A percentile compares a stretch with the other conserved stretches of the same genome.
Conservation (phyloP, 768 basidiomycete species). For the Boletus eberwhitei region DNA sequence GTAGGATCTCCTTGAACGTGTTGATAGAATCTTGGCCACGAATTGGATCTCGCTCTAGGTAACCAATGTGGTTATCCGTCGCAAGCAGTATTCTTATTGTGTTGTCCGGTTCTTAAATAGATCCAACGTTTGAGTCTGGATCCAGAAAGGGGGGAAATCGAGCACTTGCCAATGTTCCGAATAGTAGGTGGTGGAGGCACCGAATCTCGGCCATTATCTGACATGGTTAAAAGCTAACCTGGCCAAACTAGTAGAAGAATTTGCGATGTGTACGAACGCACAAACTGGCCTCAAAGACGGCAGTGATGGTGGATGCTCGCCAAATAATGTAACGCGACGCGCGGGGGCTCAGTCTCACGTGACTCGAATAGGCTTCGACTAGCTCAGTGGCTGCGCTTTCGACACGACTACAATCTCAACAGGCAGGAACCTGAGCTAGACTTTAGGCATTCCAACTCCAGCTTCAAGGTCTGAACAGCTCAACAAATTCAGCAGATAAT, state of each 20-base stretch:
- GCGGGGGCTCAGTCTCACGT: slow-evolving; percentile 16
- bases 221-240: slow-evolving; percentile 18
- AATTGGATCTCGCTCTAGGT: slow-evolving; percentile 90
- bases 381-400: slow-evolving; percentile 9
- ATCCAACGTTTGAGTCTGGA: slow-evolving; percentile 1
- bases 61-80: slow-evolving; percentile 96
- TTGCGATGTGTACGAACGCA: background rate
- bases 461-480: background rate
- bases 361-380: slow-evolving; percentile 4
- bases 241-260: background rate
- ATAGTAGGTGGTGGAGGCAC: slow-evolving; percentile 34
- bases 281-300: background rate
- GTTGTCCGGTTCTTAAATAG: slow-evolving; percentile 50
- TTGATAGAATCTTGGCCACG: slow-evolving; percentile 94
- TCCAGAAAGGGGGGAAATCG: background rate
- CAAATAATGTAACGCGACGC: slow-evolving; percentile 8
- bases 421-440: background rate
- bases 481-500: background rate
- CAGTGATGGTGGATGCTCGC: background rate
- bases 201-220: slow-evolving; percentile 25
- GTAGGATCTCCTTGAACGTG: slow-evolving; percentile 90
- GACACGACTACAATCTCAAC: slow-evolving; percentile 1
- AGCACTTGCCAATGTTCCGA: slow-evolving; percentile 37
- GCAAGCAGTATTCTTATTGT: slow-evolving; percentile 84
- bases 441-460: background rate